Evolutionary conservation across 2,329 filamentous ascomycete genomes (phyloP), one percentile per base, ranked within the genome.

Genomic region (Gremmenia infestans): DNA sequence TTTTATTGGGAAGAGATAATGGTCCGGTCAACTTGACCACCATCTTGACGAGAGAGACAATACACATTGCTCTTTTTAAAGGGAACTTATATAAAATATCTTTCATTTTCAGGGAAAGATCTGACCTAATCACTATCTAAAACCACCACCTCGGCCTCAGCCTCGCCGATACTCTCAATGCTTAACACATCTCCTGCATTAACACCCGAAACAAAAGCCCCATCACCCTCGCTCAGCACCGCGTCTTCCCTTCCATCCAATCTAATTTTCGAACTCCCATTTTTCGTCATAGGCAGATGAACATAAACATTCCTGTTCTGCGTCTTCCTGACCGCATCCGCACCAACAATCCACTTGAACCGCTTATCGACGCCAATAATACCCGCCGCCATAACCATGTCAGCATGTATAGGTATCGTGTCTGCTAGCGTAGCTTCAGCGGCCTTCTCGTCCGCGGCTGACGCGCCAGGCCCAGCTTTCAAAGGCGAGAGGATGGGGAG

Each of bases 371-470:
- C 84, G 7, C 77, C 79, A 54, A 95, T 81, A 54, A 95, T 83
- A 6, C 85, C 86, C 0, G 90, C 90, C 37, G 82, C 84, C 89
- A 95, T 94, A 58, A 87, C 84, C 50, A 95, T 80, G 73, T 96
- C 90, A 11, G 90, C 87, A 69, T 95, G 88, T 54, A 95, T 86
- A 7, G 89, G 88, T 60, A 96, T 95, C 0, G 86, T 87, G n/a
- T 76, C 80, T 1, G 79, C 73, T 19, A 88, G 74, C 2, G 73
- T 73, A 0, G 88, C 84, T 59, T 83, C 78, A 1, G 82, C 86
- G 6, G 77, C 81, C 60, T 78, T 78, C 67, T 93, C 88, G 64
- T 87, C 79, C 48, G 81, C 79, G 0, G 72, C 69, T 0, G 80
- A 82, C 4, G 86, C 86, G 5, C 83, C 79, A 2, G 74, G 73